Base-by-base conservation (phyloP, 2,329 filamentous ascomycete genomes). In the Fusarium avenaceum region DNA sequence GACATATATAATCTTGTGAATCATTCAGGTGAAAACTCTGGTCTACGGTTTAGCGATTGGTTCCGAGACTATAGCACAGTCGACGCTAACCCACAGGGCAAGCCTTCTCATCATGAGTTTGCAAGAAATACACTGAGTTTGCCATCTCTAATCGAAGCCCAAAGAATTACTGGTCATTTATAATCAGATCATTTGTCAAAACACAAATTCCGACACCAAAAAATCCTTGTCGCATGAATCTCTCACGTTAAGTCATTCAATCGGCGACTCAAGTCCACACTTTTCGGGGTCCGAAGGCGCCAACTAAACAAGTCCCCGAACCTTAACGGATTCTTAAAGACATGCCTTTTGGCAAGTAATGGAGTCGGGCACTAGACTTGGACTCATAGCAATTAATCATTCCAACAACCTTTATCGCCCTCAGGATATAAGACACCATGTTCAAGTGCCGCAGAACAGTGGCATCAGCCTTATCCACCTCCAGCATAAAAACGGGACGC, bases 301-400 rank as follows among this genome's bases (percentile, higher is more conserved):
- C 13, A 33, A 32, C 13, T 22, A 61, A 61, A 61, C 14, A 61
- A 61, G 56, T 24, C 56, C 22, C 58, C 58, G 56, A 49, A 3
- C 5, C 8, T 7, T 9, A 1, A 7, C 4, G 7, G 13, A 33
- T 53, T 44, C 53, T 32, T 53, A 24, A 38, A 20, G 9, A 30
- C 33, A 30, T 33, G 4, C 10, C 24, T 20, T 40, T 28, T 10
- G 20, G 28, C 28, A 11, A 30, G 10, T 3, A 10, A 11, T 13
- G 13, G 13, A 7, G 4, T 46, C 58, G 46, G 58, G 35, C 39
- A 46, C 40, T 61, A 61, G 32, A 61, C 14, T 49, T 20, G 22
- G 11, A 39, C 28, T 54, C 38, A 22, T 54, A 50, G 22, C 30
- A n/a, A 13, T 19, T 19, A 20, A 13, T 9, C 17, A 38, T 19